Conservation (phyloP, 495 filamentous ascomycete genomes). For the Xanthoparmelia taractica region DNA sequence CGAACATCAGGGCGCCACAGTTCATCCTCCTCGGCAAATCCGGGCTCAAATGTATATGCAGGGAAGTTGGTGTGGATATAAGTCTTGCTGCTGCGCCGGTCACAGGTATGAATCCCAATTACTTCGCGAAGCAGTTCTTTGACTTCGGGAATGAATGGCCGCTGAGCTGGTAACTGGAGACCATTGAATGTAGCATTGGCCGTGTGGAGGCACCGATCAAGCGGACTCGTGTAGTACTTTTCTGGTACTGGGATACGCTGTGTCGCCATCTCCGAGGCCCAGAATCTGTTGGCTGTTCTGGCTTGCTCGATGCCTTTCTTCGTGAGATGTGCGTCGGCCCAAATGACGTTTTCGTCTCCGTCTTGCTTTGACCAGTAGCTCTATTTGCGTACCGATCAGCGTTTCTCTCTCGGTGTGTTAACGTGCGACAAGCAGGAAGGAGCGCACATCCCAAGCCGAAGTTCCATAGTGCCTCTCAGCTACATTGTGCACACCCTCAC, state of each 20-base stretch:
- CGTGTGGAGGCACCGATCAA: conserved; percentile 60
- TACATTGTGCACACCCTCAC: conserved; percentile 64
- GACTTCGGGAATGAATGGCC: conserved; percentile 52
- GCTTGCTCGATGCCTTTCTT: conserved; percentile 55
- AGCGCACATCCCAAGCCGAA: conserved; percentile 48
- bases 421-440: not conserved
- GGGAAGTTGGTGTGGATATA: conserved; percentile 54
- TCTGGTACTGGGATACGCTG: conserved; percentile 56
- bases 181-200: conserved; percentile 51
- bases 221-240: conserved; percentile 60
- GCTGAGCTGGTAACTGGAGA: conserved; percentile 41
- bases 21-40: conserved; percentile 55
- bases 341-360: conserved; percentile 56
- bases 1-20: conserved; percentile 50
- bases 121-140: conserved; percentile 67
- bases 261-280: conserved; percentile 44
- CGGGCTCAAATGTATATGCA: conserved; percentile 52
- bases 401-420: not conserved
- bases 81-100: conserved; percentile 51
- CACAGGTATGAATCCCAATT: conserved; percentile 72
- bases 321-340: conserved; percentile 67
- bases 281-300: conserved; percentile 52
- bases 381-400: not conserved
- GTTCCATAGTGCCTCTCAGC: conserved; percentile 61
- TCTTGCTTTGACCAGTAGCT: conserved; percentile 66